Conservation (phyloP, 176 grass and related monocot species). For the Lolium multiflorum region DNA sequence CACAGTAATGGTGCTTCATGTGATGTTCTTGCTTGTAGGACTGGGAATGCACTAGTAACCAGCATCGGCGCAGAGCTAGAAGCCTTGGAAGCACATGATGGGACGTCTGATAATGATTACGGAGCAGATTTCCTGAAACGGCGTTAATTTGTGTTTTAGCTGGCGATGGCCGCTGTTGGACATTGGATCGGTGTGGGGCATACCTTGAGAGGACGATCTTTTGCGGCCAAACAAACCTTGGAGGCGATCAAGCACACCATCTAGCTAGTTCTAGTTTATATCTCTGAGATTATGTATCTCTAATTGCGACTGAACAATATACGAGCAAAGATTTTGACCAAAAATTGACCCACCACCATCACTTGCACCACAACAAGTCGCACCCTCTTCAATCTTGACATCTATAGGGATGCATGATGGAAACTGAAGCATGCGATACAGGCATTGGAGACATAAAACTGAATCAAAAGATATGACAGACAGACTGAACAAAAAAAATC, state of each 20-base stretch:
- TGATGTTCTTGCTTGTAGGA: conserved; percentile 14
- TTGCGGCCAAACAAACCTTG: neutral
- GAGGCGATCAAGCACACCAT: neutral
- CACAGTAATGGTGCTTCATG: neutral
- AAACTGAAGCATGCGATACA: neutral
- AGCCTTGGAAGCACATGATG: neutral
- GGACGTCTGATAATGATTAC: neutral
- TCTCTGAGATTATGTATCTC: no score
- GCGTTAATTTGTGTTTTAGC: neutral
- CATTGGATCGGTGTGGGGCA: neutral
- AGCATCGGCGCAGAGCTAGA: neutral
- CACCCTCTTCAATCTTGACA: no score
- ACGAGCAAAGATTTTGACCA: no score
- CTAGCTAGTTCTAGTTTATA: neutral
- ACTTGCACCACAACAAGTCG: no score
- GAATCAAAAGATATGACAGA: neutral
- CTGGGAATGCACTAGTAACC: neutral
- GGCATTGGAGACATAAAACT: neutral
- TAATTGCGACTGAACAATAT: no score
- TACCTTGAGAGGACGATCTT: neutral
- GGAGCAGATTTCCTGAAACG: neutral
- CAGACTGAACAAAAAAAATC: neutral
- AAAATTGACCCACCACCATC: no score
- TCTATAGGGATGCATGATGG: neutral
- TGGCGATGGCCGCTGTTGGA: neutral